Base-by-base conservation (phyloP, 164 flowering plant species). In the Liquidambar formosana region DNA sequence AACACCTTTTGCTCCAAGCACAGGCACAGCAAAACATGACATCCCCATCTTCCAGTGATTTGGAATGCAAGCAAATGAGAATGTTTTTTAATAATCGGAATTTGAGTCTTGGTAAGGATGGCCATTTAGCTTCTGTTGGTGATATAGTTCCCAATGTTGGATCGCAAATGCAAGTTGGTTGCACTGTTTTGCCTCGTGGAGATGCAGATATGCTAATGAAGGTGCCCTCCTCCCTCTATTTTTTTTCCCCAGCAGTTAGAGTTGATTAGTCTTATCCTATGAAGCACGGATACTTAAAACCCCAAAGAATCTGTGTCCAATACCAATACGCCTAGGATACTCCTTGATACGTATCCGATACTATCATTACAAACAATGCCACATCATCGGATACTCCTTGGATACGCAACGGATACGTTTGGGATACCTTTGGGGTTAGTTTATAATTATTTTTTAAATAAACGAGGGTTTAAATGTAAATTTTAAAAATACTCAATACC, bases 1-100 rank as follows among this genome's bases (percentile, higher is more conserved):
- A 79, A 28, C 83, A 82, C 46, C 71, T 73, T 57, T 22, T 80
- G 73, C 74, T 83, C 51, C 97, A 84, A 51, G 81, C 84, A 61
- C 88, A 81, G 66, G 81, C 84, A 61, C 88, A 81, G 66, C 85
- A 80, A 66, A 82, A 65, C 51, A 45, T 77, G 59, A 53, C 73
- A 52, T 77, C 81, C 2, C 77, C 79, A 56, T 73, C 85, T 62
- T 68, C 73, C 58, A 71, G 59, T 73, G 83, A 81, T 57, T 26
- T 70, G 54, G 88, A 82, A 28, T 2, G 47, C 47, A 75, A 74
- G 64, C 79, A 64, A 66, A 53, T 78, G 41, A 72, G 82, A 49
- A 72, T 83, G 84, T 76, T 72, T 68, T 67, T 77, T 22, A 72
- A 38, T 70, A 76, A 22, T 64, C 77, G 48, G 23, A 71, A 58